Evolutionary conservation across 2,329 filamentous ascomycete genomes (phyloP).

Genomic region (Botrytis medusae): DNA sequence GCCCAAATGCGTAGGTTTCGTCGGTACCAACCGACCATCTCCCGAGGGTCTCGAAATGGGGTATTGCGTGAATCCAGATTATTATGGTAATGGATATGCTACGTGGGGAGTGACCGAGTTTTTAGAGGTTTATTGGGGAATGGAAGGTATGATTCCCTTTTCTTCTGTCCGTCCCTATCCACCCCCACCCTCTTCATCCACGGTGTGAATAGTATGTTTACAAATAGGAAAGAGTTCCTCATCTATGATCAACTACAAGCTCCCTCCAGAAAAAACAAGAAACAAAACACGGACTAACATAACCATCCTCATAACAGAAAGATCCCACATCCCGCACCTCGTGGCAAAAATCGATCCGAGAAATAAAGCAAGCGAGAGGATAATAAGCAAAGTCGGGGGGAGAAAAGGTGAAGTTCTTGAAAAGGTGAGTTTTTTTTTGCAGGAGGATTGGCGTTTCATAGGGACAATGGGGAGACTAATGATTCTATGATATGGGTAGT

Average conservation of each 20-base stretch:
- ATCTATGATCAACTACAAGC: not conserved
- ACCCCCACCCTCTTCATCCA: not conserved
- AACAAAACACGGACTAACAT: not conserved
- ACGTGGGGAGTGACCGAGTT: constrained; percentile 30
- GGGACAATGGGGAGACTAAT: not conserved
- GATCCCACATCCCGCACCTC: constrained; percentile 27
- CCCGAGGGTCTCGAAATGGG: not conserved
- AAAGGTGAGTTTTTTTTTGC: not conserved
- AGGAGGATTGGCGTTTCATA: not conserved
- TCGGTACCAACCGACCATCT: not conserved
- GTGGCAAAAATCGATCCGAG: constrained; percentile 30
- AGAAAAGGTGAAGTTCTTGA: constrained; percentile 25
- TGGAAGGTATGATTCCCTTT: constrained; percentile 23
- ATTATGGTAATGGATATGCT: constrained; percentile 32
- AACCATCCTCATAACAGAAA: constrained; percentile 17
- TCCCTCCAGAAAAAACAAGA: too few relatives aligned
- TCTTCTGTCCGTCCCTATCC: not conserved
- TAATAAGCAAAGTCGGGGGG: constrained; percentile 28
- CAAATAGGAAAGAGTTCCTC: not conserved
- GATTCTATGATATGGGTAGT: not conserved
- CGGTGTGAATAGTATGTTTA: not conserved
- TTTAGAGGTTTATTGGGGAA: constrained; percentile 29
- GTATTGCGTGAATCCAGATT: constrained; percentile 31
- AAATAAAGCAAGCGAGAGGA: constrained; percentile 28
- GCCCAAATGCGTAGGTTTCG: not conserved